Evolutionary conservation across 2,329 filamentous ascomycete species (phyloP), one percentile per base, ranked within the genome.

Genomic region (Penicillium sp.): DNA sequence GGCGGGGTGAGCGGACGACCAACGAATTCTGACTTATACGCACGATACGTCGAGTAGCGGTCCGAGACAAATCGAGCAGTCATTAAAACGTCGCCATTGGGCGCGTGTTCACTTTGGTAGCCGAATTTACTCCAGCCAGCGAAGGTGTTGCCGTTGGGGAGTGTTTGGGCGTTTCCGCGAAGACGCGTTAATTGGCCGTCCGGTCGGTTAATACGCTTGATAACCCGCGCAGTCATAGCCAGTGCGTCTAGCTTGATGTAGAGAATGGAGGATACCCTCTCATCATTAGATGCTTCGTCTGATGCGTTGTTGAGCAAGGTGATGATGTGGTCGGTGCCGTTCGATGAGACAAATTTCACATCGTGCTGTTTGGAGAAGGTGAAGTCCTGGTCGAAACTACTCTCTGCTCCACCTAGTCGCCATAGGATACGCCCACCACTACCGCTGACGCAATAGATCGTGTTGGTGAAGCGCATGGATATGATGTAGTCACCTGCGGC

Each of bases 21-120:
- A 2, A 60, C 59, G 46, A 74, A 77, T 25, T 68, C 60, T 16
- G 55, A 65, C 54, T 77, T 77, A 62, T 72, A 76, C 0, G 72
- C 61, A 15, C 75, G 71, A 58, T 77, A 77, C 15, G 71, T 74
- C 31, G 67, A 69, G 52, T 73, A 72, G 10, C 68, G 67, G 0
- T 57, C 47, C 3, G 67, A 69, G 6, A 57, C 61, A 44, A 75
- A 77, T 12, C 60, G 64, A 10, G 71, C 71, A 32, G 73, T 69
- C 66, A 74, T 71, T 15, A 74, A 53, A 3, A 70, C 25, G 31
- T 67, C 63, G 15, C 73, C 73, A 15, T 71, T 62, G 2, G 67
- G 55, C 0, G 65, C 64, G 53, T 70, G 66, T 39, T 76, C 73
- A 34, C 64, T 71, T 13, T 70, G 64, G 54, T 72, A 73, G 31